These are phyloP conservation scores for Thermochaetoides thermophila DNA, from an alignment of 495 filamentous ascomycete genomes.

Conservation along the genomic window DNA sequence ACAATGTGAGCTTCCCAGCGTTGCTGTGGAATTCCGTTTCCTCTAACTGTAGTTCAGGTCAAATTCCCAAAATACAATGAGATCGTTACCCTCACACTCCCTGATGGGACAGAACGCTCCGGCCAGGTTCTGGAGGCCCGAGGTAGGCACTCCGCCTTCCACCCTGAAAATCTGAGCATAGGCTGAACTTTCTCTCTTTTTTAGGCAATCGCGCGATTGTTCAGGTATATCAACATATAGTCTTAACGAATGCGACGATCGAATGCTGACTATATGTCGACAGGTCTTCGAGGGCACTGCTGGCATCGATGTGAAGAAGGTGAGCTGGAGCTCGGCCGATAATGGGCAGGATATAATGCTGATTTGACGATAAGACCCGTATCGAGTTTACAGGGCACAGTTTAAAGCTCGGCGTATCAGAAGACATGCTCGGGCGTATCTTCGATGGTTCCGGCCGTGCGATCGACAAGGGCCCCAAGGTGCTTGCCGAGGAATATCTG, in stretches of 20 bases:
- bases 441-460: slow-evolving; percentile 96
- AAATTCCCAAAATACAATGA: slow-evolving; percentile 97
- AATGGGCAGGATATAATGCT: not conserved
- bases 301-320: slow-evolving; percentile 97
- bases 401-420: slow-evolving; percentile 94
- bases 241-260: too few species aligned
- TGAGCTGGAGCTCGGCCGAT: slow-evolving; percentile 20
- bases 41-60: slow-evolving; percentile 44
- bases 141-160: slow-evolving; percentile 39
- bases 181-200: slow-evolving; percentile 7
- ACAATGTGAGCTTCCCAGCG: slow-evolving; percentile 50
- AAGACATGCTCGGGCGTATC: slow-evolving; percentile 98
- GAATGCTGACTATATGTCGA: slow-evolving; percentile 9
- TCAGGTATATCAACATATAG: slow-evolving; percentile 65
- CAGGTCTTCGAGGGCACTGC: slow-evolving; percentile 97
- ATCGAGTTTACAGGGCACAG: slow-evolving; percentile 96
- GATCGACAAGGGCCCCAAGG: slow-evolving; percentile 97
- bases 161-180: not conserved
- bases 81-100: slow-evolving; percentile 89
- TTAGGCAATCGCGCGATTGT: slow-evolving; percentile 84
- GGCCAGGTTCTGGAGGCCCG: slow-evolving; percentile 95
- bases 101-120: slow-evolving; percentile 84
- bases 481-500: slow-evolving; percentile 91
- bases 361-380: slow-evolving; percentile 45
- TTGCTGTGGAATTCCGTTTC: not conserved